Conservation (phyloP, 2,329 filamentous ascomycete genomes). For the Byssochlamys sp. region DNA sequence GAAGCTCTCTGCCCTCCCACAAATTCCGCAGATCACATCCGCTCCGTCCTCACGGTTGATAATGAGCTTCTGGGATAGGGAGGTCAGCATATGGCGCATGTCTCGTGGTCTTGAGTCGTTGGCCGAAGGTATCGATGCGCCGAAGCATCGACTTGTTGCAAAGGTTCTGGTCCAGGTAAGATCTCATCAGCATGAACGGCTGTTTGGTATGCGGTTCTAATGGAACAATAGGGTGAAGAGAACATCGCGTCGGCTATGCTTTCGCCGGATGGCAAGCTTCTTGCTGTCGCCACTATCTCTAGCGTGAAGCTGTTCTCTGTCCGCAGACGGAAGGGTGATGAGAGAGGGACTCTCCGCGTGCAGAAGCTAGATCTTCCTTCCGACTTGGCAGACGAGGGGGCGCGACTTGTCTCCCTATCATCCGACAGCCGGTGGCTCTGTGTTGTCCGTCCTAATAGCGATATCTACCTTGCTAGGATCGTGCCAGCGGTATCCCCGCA, state of each 20-base stretch:
- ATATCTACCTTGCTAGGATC: slow-evolving; percentile 46
- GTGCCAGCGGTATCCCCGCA: slow-evolving; percentile 27
- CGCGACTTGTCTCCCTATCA: slow-evolving; percentile 51
- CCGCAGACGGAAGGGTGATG: slow-evolving; percentile 41
- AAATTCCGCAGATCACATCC: slow-evolving; percentile 62
- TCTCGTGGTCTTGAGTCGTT: slow-evolving; percentile 38
- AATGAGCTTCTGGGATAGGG: slow-evolving; percentile 84
- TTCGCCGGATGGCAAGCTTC: slow-evolving; percentile 59
- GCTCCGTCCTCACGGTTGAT: slow-evolving; percentile 65
- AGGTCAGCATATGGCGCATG: slow-evolving; percentile 72
- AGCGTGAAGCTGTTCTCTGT: slow-evolving; percentile 71
- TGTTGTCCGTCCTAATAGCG: slow-evolving; percentile 51
- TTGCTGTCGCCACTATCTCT: slow-evolving; percentile 65
- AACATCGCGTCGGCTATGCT: slow-evolving; percentile 69
- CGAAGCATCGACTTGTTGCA: slow-evolving; percentile 47
- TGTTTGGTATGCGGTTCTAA: slow-evolving; percentile 31
- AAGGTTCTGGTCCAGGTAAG: slow-evolving; percentile 50
- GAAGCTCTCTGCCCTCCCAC: slow-evolving; percentile 72
- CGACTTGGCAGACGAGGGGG: slow-evolving; percentile 51
- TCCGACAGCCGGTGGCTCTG: slow-evolving; percentile 38
- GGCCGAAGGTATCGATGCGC: slow-evolving; percentile 31
- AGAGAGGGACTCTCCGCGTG: slow-evolving; percentile 56
- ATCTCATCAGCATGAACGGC: neutral
- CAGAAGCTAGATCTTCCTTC: slow-evolving; percentile 58
- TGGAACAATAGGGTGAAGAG: slow-evolving; percentile 55